Evolutionary conservation across 306 rosid genomes (phyloP), one percentile per base, ranked within the genome.

Genomic region (Sicyos baderoa): DNA sequence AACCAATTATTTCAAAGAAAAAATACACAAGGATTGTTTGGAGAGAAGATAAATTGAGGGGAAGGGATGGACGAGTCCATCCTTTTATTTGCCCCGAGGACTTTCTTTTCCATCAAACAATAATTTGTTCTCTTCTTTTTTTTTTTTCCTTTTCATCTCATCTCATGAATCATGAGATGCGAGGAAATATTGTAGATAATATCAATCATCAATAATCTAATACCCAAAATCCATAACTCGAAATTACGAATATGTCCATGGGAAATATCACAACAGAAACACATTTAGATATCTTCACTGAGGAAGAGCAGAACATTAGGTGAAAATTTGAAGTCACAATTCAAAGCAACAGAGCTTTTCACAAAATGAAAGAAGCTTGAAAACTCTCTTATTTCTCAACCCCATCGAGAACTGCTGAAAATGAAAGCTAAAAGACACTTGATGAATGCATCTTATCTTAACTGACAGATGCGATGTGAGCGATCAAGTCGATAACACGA

Each of bases 401-500:
- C 42, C 52, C 53, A 52, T 64, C 53, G 17, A 17, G 3, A 37
- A 61, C 49, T 16, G 50, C 68, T n/a, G 50, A 17, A 61, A 17
- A 37, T 27, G 45, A 59, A 29, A 59, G 27, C 23, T 17, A 8
- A 7, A 17, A 1, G 32, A 40, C 29, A 18, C 25, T 21, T 17
- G 49, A 18, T 2, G 68, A 62, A 62, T 7, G 17, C 17, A 62
- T 37, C 10, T 2, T 9, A 19, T 63, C 53, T 80, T 54, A 79
- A 8, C 54, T 10, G 74, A 73, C 11, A 3, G 51, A 49, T 7
- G 89, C 82, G 12, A 89, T 14, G 50, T 85, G 85, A 40, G 1
- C 72, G 40, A 89, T 45, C 84, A 89, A 68, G 55, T 89, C 94
- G 45, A 89, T 72, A 61, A 87, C 94, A 42, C 96, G 93, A 1